These are phyloP conservation scores for Xylaria sp. DNA, from an alignment of 2,329 filamentous ascomycete genomes.

Conservation along the genomic window DNA sequence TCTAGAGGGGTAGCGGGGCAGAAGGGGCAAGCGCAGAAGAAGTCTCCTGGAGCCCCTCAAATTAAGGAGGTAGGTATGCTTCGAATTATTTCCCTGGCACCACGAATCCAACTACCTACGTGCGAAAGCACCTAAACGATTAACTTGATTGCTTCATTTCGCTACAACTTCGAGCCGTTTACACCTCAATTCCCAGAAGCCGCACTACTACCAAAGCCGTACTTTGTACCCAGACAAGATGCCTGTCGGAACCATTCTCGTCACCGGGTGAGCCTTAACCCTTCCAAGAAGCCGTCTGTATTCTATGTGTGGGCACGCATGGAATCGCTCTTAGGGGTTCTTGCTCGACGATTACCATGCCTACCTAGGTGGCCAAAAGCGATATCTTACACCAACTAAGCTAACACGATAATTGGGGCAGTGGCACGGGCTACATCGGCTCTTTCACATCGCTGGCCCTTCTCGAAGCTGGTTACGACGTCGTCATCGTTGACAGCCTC, in stretches of 20 bases:
- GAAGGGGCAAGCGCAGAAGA: slow-evolving; percentile 18
- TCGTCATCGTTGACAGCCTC: slow-evolving; percentile 94
- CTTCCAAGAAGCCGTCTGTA: not conserved
- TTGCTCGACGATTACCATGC: not conserved
- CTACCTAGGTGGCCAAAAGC: not conserved
- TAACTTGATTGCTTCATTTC: slow-evolving; percentile 26
- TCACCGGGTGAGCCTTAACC: slow-evolving; percentile 78
- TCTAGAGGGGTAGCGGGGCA: slow-evolving; percentile 27
- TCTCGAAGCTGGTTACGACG: slow-evolving; percentile 93
- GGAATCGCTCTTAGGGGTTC: not conserved
- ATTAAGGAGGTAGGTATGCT: slow-evolving; percentile 24
- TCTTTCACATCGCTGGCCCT: slow-evolving; percentile 95
- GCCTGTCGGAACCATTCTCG: slow-evolving; percentile 86
- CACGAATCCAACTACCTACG: not conserved
- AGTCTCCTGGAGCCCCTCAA: slow-evolving; percentile 26
- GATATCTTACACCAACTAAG: not conserved
- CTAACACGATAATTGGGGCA: slow-evolving; percentile 51
- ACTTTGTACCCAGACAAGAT: slow-evolving; percentile 57
- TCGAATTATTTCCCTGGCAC: slow-evolving; percentile 21
- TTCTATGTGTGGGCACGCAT: not conserved
- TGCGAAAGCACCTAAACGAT: not conserved
- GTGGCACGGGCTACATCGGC: slow-evolving; percentile 98
- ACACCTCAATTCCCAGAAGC: slow-evolving; percentile 3
- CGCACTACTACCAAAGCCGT: not conserved
- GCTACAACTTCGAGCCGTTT: slow-evolving; percentile 3